These are phyloP conservation scores for Candida gigantensis DNA, from an alignment of 1,139 yeast genomes.

Conservation along the genomic window DNA sequence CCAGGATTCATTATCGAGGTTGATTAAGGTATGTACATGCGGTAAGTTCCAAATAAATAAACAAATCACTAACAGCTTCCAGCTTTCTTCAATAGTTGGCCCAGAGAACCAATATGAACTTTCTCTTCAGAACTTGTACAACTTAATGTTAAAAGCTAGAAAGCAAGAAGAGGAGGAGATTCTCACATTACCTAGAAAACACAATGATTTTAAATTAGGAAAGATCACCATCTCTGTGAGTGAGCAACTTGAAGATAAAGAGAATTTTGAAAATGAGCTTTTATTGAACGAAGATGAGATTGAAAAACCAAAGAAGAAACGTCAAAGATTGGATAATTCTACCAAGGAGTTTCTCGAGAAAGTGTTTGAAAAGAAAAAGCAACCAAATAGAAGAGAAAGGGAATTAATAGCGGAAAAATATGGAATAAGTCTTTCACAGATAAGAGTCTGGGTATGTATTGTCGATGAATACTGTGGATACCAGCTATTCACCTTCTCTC, in stretches of 20 bases:
- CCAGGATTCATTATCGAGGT: conserved; percentile 5
- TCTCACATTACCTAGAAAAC: not conserved
- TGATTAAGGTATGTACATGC: conserved; percentile 12
- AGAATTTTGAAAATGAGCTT: not conserved
- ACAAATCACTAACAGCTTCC: not conserved
- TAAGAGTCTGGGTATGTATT: conserved; percentile 33
- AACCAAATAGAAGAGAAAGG: conserved; percentile 30
- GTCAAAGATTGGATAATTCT: conserved; percentile 8
- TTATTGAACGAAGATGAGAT: not conserved
- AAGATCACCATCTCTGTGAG: conserved; percentile 10
- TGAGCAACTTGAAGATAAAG: conserved; percentile 3
- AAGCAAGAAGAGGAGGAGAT: conserved; percentile 3
- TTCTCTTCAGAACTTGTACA: conserved; percentile 10
- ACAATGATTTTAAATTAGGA: conserved; percentile 9
- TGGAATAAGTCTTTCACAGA: conserved; percentile 28
- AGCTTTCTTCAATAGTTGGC: conserved; percentile 6
- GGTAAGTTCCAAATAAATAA: not conserved
- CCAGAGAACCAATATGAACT: conserved; percentile 5
- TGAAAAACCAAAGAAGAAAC: conserved; percentile 7
- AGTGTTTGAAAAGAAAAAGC: conserved; percentile 14
- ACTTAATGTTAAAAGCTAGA: conserved; percentile 6
- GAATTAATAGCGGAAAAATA: conserved; percentile 28
- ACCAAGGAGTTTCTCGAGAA: conserved; percentile 15
- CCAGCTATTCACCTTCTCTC: no score
- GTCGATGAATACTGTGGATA: not conserved